Conservation (phyloP, 2,329 filamentous ascomycete species). For the Chaetomium sp. region DNA sequence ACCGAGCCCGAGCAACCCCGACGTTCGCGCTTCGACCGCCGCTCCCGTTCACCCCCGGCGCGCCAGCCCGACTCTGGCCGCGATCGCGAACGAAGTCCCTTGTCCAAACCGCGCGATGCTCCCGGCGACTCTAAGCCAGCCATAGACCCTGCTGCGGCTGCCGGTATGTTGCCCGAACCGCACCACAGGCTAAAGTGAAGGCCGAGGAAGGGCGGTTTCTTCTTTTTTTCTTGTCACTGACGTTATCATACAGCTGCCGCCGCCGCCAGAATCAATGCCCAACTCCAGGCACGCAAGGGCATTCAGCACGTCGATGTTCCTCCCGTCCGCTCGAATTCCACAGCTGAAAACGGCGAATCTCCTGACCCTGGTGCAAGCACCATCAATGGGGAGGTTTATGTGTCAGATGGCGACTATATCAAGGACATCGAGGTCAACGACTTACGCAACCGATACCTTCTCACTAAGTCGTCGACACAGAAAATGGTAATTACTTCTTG, state of each 20-base stretch:
- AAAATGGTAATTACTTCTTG: conserved; percentile 94
- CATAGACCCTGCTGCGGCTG: conserved; percentile 67
- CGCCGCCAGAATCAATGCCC: conserved; percentile 79
- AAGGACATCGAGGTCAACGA: conserved; percentile 99
- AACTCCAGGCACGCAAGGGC: conserved; percentile 78
- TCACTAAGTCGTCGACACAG: conserved; percentile 95
- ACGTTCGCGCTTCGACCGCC: conserved; percentile 81
- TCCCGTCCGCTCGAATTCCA: conserved; percentile 57
- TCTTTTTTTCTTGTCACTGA: conserved; percentile 24
- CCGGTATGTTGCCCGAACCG: conserved; percentile 49
- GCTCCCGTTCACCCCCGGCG: conserved; percentile 74
- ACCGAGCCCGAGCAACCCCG: conserved; percentile 69
- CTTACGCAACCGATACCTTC: conserved; percentile 87
- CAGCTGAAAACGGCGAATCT: conserved; percentile 31
- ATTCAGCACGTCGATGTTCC: conserved; percentile 88
- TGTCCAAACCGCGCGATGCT: conserved; percentile 41
- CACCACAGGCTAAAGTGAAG: too few species aligned
- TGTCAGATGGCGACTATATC: conserved; percentile 95
- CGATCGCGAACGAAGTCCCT: conserved; percentile 76
- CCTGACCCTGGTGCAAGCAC: conserved; percentile 38
- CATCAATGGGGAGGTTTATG: conserved; percentile 83
- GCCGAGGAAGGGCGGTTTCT: too few species aligned
- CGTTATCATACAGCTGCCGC: conserved; percentile 59
- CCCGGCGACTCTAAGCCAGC: conserved; percentile 43
- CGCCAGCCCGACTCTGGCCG: conserved; percentile 63